phyloP scores from a whole-genome alignment of 441 rosid species.

The Erodium trifolium region DNA sequence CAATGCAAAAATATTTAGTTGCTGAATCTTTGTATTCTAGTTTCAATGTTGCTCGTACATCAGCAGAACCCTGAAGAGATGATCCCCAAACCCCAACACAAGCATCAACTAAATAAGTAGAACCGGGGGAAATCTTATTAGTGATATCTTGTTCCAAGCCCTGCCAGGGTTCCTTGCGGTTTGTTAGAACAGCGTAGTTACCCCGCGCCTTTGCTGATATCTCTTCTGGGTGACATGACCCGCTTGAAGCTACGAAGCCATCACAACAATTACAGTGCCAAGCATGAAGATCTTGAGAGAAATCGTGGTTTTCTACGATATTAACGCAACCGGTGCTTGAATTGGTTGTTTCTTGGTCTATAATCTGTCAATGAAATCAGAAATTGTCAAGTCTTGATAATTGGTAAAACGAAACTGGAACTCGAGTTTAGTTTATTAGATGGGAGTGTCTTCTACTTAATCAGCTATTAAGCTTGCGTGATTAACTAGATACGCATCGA shows the following conservation, averaged over 20 bases:
- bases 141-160: slow-evolving; percentile 91
- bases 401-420: too few species aligned
- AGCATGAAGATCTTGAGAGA: slow-evolving; percentile 52
- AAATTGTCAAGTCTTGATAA: neutral
- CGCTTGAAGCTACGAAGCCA: slow-evolving; percentile 51
- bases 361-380: slow-evolving; percentile 32
- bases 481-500: too few species aligned
- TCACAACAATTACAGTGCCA: slow-evolving; percentile 75
- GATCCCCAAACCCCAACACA: slow-evolving; percentile 54
- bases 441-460: too few species aligned
- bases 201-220: slow-evolving; percentile 22
- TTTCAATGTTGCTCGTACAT: slow-evolving; percentile 67
- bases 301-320: slow-evolving; percentile 59
- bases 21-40: slow-evolving; percentile 41
- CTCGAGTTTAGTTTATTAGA: too few species aligned
- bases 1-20: slow-evolving; percentile 46
- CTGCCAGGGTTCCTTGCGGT: slow-evolving; percentile 77
- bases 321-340: slow-evolving; percentile 27
- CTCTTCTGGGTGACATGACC: slow-evolving; percentile 27
- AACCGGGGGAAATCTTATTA: slow-evolving; percentile 42
- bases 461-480: too few species aligned
- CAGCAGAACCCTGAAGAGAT: slow-evolving; percentile 37
- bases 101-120: slow-evolving; percentile 52
- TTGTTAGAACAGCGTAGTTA: slow-evolving; percentile 56
- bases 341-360: slow-evolving; percentile 23